These are phyloP conservation scores for Neonectria neomacrospora DNA, from an alignment of 2,329 filamentous ascomycete species.

Conservation along the genomic window DNA sequence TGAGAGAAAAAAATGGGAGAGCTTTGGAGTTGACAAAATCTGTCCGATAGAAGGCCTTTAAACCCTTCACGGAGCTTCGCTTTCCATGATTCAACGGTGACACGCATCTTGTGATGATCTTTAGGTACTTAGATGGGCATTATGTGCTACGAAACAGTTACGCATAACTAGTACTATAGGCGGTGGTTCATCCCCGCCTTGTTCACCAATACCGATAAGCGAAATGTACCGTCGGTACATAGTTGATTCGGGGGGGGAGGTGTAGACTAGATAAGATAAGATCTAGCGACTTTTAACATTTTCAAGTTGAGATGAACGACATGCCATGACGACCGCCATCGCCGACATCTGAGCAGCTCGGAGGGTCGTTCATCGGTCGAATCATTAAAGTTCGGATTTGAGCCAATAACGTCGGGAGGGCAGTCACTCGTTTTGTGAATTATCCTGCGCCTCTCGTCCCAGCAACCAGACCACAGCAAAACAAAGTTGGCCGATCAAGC, in stretches of 20 bases:
- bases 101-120: background rate
- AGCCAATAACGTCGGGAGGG: background rate
- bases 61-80: constrained; percentile 26
- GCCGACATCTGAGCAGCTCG: background rate
- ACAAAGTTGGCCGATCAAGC: background rate
- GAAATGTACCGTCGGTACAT: constrained; percentile 1
- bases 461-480: background rate
- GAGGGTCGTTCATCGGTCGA: background rate
- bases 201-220: constrained; percentile 1
- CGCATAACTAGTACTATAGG: background rate
- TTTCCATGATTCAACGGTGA: background rate
- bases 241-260: background rate
- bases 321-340: background rate
- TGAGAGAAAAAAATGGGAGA: constrained; percentile 51
- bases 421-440: background rate
- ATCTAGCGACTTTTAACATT: background rate
- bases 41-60: constrained; percentile 52
- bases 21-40: constrained; percentile 46
- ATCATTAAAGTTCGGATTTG: background rate
- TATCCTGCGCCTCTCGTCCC: background rate
- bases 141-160: background rate
- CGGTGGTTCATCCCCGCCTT: background rate
- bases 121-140: background rate
- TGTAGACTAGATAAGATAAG: constrained; percentile 1
- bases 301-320: background rate